Base-by-base conservation (phyloP, 2,329 filamentous ascomycete species). In the Fusarium coicis region DNA sequence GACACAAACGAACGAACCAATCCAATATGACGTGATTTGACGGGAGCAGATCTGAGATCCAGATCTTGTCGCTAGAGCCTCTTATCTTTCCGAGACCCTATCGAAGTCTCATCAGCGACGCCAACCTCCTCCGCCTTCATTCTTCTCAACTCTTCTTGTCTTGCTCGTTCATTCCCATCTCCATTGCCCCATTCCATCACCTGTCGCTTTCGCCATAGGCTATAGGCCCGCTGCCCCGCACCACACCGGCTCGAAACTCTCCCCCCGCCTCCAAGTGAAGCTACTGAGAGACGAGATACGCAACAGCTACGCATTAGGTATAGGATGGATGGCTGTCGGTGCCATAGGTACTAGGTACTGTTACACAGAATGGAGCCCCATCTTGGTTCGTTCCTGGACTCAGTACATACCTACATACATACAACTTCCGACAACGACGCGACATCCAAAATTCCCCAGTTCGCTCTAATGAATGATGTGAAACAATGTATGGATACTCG, bases 251-350 rank as follows among this genome's bases (percentile, higher is more conserved):
- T 69, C 47, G 28, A 74, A 72, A 74, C 71, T 72, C 58, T 74
- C 71, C 50, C 56, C 58, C 56, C 58, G 42, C 67, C 67, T 74
- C 59, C 66, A 59, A 42, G 34, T 59, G 58, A 74, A 44, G 52
- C 58, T 62, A 68, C 58, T 47, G 21, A 36, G 44, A 34, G 40
- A 55, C 23, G 39, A 72, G 54, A 58, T 63, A 68, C 62, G 50
- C 44, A 62, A 62, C 36, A 57, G 49, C 58, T 71, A 73, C 70
- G 70, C 67, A 71, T 73, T 74, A 18, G 70, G 70, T 58, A 68
- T 71, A 72, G 70, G 43, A 74, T 30, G 30, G 30, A 12, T 71
- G 62, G 34, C 49, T 36, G 34, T 36, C 15, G 34, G 34, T 36
- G 34, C 34, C 34, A 36, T 18, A 14, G 32, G 32, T 32, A 30